Evolutionary conservation across 2,329 filamentous ascomycete species (phyloP), one percentile per base, ranked within the genome.

Genomic region (Colletotrichum sp.): DNA sequence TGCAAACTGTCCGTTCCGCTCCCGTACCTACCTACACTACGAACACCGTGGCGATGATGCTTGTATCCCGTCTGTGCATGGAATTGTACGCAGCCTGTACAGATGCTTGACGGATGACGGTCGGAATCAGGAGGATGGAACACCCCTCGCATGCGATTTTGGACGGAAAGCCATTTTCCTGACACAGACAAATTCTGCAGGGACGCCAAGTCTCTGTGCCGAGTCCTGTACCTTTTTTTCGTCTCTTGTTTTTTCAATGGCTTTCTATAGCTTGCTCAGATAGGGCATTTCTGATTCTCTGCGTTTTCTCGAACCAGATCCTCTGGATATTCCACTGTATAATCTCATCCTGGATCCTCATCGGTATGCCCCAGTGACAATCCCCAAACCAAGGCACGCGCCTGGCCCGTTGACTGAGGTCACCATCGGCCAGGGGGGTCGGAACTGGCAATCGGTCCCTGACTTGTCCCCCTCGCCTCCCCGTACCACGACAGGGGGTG

Each of bases 131-230:
- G 44, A 66, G 32, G 63, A 68, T 68, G 57, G 69, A 72, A 68
- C 69, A 26, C 32, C 34, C 62, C 55, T 75, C 39, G 69, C 63
- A 68, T 75, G 69, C 72, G 69, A 64, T 72, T 75, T 74, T 75
- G 63, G 69, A 59, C 57, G 18, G 64, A 73, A 73, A 44, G 57
- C 34, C 52, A 69, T 76, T 69, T 70, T 64, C 55, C 44, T 73
- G 73, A 69, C 63, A 76, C 68, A 59, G 66, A 52, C 57, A 74
- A 59, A 52, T 44, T 66, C 72, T 71, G 68, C 68, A 66, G 73
- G 70, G 64, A 69, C 73, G 63, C 64, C 73, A 72, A 75, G 69
- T 24, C 39, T 21, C 24, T 55, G 34, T 16, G 34, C 60, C 21
- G 60, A 64, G 36, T 36, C 36, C 64, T 36, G 26, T 62, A 24